A percentile compares a stretch with the other conserved stretches of the same genome.
phyloP scores from a whole-genome alignment of 108 stramenopile genomes.

The Conticribra weissflogii region DNA sequence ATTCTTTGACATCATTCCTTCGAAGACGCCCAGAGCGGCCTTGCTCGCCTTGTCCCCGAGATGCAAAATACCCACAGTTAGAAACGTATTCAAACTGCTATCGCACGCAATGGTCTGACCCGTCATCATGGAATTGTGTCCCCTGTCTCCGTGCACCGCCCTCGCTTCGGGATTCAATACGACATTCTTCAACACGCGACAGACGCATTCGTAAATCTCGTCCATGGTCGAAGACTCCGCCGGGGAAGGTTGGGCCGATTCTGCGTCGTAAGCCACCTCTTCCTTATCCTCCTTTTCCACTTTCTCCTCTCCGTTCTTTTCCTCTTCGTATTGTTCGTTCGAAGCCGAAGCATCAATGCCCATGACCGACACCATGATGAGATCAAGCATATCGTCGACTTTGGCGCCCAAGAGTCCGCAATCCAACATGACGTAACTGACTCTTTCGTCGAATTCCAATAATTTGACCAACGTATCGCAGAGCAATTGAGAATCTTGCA shows the following conservation, averaged over 20 bases:
- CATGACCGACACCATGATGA: conserved; percentile 46
- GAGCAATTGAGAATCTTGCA: conserved; percentile 79
- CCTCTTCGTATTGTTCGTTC: too few relatives aligned
- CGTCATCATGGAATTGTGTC: conserved; percentile 20
- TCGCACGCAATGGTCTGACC: conserved; percentile 33
- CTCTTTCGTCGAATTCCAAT: conserved; percentile 86
- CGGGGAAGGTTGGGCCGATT: conserved; percentile 16
- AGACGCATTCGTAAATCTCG: conserved; percentile 41
- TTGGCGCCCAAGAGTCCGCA: conserved; percentile 64
- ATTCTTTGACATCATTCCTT: conserved; percentile 62
- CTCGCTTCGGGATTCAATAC: conserved; percentile 44
- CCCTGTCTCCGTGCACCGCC: conserved; percentile 25
- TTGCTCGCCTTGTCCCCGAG: conserved; percentile 68
- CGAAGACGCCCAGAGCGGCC: conserved; percentile 71
- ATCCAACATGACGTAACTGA: conserved; percentile 72
- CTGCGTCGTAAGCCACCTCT: neutral
- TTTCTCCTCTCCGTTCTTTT: too few relatives aligned
- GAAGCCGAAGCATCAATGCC: conserved; percentile 13
- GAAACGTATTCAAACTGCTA: conserved; percentile 48
- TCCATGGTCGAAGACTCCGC: conserved; percentile 28
- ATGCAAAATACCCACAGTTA: conserved; percentile 61
- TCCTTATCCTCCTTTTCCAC: too few relatives aligned
- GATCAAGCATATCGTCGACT: conserved; percentile 63
- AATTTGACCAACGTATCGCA: conserved; percentile 87
- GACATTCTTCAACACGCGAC: conserved; percentile 51